Percentiles rank a stretch among this genome's conserved stretches.
Evolutionary conservation across 176 grass and related monocot genomes (phyloP).

Genomic region (Thalia dealbata): DNA sequence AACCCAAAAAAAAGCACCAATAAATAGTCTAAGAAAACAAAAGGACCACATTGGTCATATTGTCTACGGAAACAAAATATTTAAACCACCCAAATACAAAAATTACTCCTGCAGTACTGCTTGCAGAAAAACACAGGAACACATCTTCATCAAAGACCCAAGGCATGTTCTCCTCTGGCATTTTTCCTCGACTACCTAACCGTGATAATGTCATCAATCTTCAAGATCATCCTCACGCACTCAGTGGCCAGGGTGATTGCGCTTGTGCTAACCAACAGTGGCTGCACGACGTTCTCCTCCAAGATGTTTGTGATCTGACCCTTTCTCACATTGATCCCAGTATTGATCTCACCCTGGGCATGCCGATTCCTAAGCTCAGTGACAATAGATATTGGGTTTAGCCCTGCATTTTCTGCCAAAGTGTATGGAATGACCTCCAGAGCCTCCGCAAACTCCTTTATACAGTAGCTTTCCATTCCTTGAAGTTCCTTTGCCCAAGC

Average conservation of each 20-base stretch:
- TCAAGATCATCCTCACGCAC: conserved; percentile 83
- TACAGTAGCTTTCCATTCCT: conserved; percentile 87
- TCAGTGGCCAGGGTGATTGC: conserved; percentile 62
- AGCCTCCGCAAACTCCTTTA: conserved; percentile 77
- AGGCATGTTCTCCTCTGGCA: neutral
- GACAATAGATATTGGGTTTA: conserved; percentile 64
- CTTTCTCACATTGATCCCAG: conserved; percentile 81
- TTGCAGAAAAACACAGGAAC: no score
- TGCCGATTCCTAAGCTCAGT: conserved; percentile 70
- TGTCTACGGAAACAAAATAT: no score
- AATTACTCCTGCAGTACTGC: no score
- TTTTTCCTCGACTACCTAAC: conserved; percentile 36
- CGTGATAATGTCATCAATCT: conserved; percentile 78
- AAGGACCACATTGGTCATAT: no score
- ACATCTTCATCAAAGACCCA: neutral
- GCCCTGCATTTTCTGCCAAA: conserved; percentile 71
- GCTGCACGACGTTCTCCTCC: conserved; percentile 85
- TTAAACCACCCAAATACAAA: no score
- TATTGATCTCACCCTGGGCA: conserved; percentile 54
- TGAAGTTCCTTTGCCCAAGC: conserved; percentile 71
- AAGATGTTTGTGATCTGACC: conserved; percentile 78
- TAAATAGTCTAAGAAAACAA: no score
- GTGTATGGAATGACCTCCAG: conserved; percentile 85
- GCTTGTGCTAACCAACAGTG: conserved; percentile 61
- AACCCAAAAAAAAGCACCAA: no score